These are phyloP conservation scores for Lumnitzera racemosa DNA, from an alignment of 345 rosid species.

Conservation along the genomic window DNA sequence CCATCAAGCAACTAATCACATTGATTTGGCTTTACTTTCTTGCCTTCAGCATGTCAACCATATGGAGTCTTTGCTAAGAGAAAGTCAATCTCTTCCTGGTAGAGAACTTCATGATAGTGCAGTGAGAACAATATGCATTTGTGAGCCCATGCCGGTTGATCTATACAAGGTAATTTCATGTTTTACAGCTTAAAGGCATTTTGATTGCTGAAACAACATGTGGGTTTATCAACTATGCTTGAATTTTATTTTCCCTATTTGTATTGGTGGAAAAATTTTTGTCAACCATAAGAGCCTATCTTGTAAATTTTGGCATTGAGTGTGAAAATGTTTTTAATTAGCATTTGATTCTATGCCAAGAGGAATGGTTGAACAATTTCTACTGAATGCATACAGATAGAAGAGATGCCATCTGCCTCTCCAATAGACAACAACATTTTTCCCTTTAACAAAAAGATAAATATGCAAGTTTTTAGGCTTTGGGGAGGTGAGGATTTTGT, in stretches of 20 bases:
- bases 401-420: no score
- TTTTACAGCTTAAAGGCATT: constrained; percentile 3
- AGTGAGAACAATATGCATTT: constrained; percentile 70
- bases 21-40: constrained; percentile 1
- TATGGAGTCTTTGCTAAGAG: constrained; percentile 58
- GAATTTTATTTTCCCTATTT: not conserved
- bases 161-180: constrained; percentile 59
- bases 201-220: not conserved
- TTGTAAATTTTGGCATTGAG: no score
- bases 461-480: no score
- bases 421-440: no score
- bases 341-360: no score
- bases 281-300: no score
- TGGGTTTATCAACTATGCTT: constrained; percentile 6
- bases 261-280: no score
- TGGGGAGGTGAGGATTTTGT: not conserved
- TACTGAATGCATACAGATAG: no score
- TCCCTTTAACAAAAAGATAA: no score
- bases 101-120: constrained; percentile 66
- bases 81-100: constrained; percentile 50
- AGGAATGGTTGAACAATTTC: no score
- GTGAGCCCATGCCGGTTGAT: constrained; percentile 44
- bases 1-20: constrained; percentile 10
- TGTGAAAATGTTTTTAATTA: no score
- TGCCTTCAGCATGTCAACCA: constrained; percentile 51